phyloP scores from a whole-genome alignment of 164 flowering plant genomes.

The Cinnamomum micranthum region DNA sequence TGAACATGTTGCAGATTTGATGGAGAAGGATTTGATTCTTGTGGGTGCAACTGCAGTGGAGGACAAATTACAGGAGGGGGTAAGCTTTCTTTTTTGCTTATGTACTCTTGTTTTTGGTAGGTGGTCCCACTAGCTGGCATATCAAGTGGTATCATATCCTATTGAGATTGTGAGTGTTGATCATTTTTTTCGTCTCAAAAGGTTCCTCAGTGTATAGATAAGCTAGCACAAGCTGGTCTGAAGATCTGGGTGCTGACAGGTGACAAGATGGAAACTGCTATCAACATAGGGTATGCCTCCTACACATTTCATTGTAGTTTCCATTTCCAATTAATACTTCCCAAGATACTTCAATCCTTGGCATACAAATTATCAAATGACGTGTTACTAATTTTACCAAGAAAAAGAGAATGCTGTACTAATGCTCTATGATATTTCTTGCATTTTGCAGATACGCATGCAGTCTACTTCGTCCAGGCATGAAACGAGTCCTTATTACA shows the following conservation, averaged over 20 bases:
- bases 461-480: constrained; percentile 87
- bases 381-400: neutral
- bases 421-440: neutral
- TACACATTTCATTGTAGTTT: neutral
- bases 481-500: constrained; percentile 81
- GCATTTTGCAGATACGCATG: constrained; percentile 70
- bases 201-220: constrained; percentile 99
- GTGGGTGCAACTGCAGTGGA: constrained; percentile 99
- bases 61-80: constrained; percentile 97
- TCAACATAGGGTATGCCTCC: constrained; percentile 82
- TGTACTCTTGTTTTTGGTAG: neutral
- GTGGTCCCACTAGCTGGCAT: too few species aligned
- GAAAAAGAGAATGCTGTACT: too few species aligned
- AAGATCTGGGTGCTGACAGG: constrained; percentile 99
- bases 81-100: constrained; percentile 20
- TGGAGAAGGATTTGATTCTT: constrained; percentile 86
- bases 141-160: too few species aligned
- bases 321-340: too few species aligned
- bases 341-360: neutral
- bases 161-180: too few species aligned
- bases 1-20: constrained; percentile 69
- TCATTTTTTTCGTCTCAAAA: constrained; percentile 18
- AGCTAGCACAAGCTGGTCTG: constrained; percentile 99
- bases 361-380: too few species aligned
- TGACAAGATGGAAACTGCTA: constrained; percentile 99